A percentile compares a stretch with the other conserved stretches of the same genome.
phyloP scores from a whole-genome alignment of 2,329 filamentous ascomycete genomes.

The Fusarium buharicum region DNA sequence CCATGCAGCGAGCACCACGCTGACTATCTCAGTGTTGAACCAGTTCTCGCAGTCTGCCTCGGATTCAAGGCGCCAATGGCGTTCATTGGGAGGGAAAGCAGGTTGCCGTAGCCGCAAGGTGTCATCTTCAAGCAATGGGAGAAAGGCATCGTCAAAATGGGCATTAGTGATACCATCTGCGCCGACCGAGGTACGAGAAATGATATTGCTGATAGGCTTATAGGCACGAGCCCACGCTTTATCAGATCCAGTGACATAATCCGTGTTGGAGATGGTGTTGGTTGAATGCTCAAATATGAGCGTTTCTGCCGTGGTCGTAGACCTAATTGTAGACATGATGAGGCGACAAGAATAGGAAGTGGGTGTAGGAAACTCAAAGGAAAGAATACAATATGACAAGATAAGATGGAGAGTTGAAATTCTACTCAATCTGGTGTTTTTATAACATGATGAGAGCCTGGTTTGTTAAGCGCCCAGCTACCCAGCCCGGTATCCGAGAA shows the following conservation, averaged over 20 bases:
- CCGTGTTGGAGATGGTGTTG: neutral
- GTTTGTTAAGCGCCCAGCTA: too few species aligned
- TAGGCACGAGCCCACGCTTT: neutral
- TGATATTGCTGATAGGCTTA: neutral
- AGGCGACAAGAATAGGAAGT: too few species aligned
- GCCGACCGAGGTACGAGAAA: neutral
- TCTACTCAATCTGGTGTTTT: too few species aligned
- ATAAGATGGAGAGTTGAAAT: too few species aligned
- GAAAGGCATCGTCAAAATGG: neutral
- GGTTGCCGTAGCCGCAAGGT: neutral
- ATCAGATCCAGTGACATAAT: neutral
- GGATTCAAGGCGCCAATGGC: neutral
- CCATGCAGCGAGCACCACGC: slow-evolving; percentile 1
- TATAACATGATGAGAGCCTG: too few species aligned
- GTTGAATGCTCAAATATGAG: slow-evolving; percentile 2
- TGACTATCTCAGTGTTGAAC: slow-evolving; percentile 5
- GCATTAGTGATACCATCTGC: neutral
- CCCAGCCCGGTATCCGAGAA: too few species aligned
- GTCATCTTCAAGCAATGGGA: neutral
- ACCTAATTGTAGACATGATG: neutral
- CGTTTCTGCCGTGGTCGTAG: neutral
- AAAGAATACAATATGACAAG: too few species aligned
- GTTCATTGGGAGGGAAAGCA: neutral
- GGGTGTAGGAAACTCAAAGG: too few species aligned
- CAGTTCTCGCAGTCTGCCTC: slow-evolving; percentile 6